These are phyloP conservation scores for Myxozyma lipomycoides DNA, from an alignment of 805 yeast species.

Conservation along the genomic window DNA sequence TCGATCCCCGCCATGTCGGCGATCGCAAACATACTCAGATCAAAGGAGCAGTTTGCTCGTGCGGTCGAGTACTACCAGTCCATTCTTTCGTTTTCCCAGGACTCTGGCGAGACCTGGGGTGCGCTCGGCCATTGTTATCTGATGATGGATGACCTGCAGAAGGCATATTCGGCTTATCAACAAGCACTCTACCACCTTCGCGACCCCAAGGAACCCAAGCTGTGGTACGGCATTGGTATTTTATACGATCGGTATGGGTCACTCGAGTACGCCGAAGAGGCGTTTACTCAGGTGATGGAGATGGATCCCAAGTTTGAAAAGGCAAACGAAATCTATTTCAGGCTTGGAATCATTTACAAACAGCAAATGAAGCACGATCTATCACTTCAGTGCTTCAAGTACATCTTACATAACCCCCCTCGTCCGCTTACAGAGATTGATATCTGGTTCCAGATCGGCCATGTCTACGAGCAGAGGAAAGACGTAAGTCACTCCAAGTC, in stretches of 20 bases:
- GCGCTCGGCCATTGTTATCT: constrained; percentile 81
- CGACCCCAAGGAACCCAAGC: constrained; percentile 90
- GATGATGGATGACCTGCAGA: constrained; percentile 92
- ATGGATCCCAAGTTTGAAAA: constrained; percentile 95
- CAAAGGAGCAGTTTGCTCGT: constrained; percentile 83
- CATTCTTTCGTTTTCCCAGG: constrained; percentile 74
- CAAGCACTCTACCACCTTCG: constrained; percentile 87
- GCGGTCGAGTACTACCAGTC: constrained; percentile 93
- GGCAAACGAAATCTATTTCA: constrained; percentile 91
- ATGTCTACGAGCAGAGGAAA: constrained; percentile 88
- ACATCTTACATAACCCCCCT: constrained; percentile 86
- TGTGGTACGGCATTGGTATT: constrained; percentile 99
- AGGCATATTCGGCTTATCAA: constrained; percentile 95
- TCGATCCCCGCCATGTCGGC: constrained; percentile 81
- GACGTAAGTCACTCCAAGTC: constrained; percentile 41
- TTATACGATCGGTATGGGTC: constrained; percentile 95
- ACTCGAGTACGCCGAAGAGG: constrained; percentile 96
- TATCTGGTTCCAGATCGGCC: constrained; percentile 98
- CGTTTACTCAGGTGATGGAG: constrained; percentile 91
- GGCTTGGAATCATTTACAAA: constrained; percentile 93
- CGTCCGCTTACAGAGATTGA: constrained; percentile 94
- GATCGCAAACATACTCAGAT: constrained; percentile 81
- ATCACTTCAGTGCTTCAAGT: constrained; percentile 91
- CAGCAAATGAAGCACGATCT: constrained; percentile 83
- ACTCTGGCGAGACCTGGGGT: constrained; percentile 97